Evolutionary conservation across 139 green algal species (phyloP), one percentile per base, ranked within the genome.

Genomic region (Coelastrella sp.): DNA sequence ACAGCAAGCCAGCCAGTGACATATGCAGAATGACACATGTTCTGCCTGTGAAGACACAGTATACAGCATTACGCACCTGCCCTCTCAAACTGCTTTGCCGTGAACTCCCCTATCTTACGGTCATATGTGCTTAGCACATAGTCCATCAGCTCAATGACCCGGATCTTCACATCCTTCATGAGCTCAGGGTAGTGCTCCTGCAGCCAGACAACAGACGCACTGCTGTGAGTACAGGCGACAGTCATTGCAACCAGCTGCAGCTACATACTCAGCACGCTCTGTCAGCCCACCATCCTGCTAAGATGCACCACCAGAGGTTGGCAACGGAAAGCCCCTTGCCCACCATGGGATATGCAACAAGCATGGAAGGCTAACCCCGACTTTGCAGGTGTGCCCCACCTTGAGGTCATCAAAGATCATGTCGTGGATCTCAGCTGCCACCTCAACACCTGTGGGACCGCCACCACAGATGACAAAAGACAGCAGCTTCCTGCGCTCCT

Each of bases 71-170:
- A 17, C 63, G 15, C 63, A 97, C 94, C 94, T 93, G 92, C 83
- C 75, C 94, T 92, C 85, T 95, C 94, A 92, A 98, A 97, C 81
- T 95, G 88, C 6, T 95, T 84, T 10, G 91, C 85, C 5, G 97
- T 97, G 93, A 96, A 99, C 35, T 96, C 86, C 7, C 93, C 95
- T 91, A 99, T 98, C 24, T 91, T 89, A 35, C 97, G 92, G 92
- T 99, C 97, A 90, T 99, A 99, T 14, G 96, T 97, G 49, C 92
- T 96, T 73, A 99, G 95, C 88, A 99, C 96, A 87, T 99, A 95
- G 89, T 98, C 96, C 91, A 97, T 96, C 12, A 98, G 92, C 91
- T 99, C 97, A 4, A 99, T 92, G 19, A 99, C 91, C 4, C 92
- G 89, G 88, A 99, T 97, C 60, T 88, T 60, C 35, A 93, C 89